Conservation (phyloP, 176 grass and related monocot genomes). For the Aegilops sharonensis region DNA sequence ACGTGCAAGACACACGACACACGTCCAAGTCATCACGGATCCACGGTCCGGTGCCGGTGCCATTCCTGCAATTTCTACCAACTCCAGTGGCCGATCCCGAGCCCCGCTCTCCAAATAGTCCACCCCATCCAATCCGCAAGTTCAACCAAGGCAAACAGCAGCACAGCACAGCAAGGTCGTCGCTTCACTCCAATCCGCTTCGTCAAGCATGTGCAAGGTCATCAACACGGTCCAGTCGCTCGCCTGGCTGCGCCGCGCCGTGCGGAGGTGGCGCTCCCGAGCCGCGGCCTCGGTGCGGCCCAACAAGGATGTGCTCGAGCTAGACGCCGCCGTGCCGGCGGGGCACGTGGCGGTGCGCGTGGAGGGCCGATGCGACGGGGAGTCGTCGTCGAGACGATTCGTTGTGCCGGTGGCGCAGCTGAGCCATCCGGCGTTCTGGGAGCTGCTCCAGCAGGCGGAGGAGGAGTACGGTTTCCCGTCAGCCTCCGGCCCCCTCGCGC, state of each 20-base stretch:
- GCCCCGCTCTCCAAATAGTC: background rate
- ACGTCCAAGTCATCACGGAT: background rate
- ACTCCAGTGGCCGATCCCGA: background rate
- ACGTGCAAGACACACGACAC: background rate
- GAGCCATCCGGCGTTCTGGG: constrained; percentile 36
- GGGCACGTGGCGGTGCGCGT: constrained; percentile 46
- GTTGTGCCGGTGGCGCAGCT: background rate
- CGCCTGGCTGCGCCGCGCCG: constrained; percentile 22
- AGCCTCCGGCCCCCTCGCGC: constrained; percentile 13
- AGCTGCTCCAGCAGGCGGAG: constrained; percentile 41
- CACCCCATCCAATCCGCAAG: background rate
- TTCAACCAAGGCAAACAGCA: background rate
- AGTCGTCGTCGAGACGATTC: background rate
- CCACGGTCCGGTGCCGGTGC: background rate
- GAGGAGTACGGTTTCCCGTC: constrained; percentile 48
- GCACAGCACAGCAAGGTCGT: background rate
- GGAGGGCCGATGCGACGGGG: background rate
- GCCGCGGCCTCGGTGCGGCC: background rate
- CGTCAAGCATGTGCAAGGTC: constrained; percentile 37
- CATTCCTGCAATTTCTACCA: constrained; percentile 6
- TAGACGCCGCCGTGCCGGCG: background rate
- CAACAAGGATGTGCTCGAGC: background rate
- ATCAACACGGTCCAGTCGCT: constrained; percentile 31
- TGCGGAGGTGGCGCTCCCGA: constrained; percentile 23
- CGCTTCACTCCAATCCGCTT: background rate